Evolutionary conservation across 1,139 yeast genomes (phyloP), one percentile per base, ranked within the genome.

Genomic region (Hanseniaspora sp.): DNA sequence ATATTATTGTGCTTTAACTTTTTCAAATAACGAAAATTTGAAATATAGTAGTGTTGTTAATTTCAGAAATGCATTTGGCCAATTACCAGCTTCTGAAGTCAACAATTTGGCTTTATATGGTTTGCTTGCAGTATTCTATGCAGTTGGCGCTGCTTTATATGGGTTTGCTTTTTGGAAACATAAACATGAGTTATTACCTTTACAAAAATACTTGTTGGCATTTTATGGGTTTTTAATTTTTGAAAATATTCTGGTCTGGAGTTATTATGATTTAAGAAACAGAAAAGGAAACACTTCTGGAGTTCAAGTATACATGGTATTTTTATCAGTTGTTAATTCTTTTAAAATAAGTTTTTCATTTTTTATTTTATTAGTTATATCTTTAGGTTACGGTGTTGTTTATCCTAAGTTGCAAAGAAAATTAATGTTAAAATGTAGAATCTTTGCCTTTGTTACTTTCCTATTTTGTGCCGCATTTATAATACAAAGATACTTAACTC

Each of bases 311-410:
- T 87, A 87, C 69, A 77, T 87, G 77, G 79, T 79, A 8, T 78
- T 90, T 64, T 76, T 90, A 52, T 83, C 96, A 1, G 66, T 87
- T 31, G 71, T 90, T 66, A 86, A 87, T 65, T 80, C 96, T 1
- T 79, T 80, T 60, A 84, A 95, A 63, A 78, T 86, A 56, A 83
- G 96, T 0, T 87, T 87, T 66, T 85, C 96, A 9, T 85, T 92
- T 70, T 94, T 90, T 71, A 71, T 94, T 62, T 72, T 94, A 56
- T 74, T 92, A 59, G 83, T 90, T 62, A 92, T 94, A 57, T 78
- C 95, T 17, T 73, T 90, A 60, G 98, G 98, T 37, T 94, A 90
- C 68, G 96, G 98, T 58, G 92, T 94, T 54, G 98, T 94, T 42
- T 77, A 77, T 59, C 86, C 95, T 53, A 83, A 88, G 60, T 75